These are phyloP conservation scores for Salix viminalis DNA, from an alignment of 345 rosid species.

Conservation along the genomic window DNA sequence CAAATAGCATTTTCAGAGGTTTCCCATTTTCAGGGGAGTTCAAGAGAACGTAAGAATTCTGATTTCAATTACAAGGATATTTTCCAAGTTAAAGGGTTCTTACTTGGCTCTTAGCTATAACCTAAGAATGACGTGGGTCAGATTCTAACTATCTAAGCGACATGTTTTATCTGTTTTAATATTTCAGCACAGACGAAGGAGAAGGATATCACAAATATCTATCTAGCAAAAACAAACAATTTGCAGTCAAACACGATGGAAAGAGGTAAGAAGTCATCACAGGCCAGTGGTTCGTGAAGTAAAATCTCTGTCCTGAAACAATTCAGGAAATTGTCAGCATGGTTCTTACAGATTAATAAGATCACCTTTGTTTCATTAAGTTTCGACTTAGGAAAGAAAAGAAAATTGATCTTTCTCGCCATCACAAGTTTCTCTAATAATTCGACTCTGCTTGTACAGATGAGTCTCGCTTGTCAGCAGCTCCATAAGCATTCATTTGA, in stretches of 20 bases:
- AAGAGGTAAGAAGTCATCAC: slow-evolving; percentile 7
- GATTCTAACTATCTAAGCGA: neutral
- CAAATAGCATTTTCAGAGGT: neutral
- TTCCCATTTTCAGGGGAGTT: neutral
- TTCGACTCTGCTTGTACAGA: slow-evolving; percentile 4
- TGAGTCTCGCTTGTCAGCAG: slow-evolving; percentile 11
- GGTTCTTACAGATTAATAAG: slow-evolving; percentile 12
- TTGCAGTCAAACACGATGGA: slow-evolving; percentile 13
- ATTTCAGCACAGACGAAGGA: neutral
- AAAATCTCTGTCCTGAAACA: slow-evolving; percentile 11
- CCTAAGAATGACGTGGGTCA: slow-evolving; percentile 15
- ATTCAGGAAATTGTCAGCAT: neutral
- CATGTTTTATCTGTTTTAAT: neutral
- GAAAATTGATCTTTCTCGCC: neutral
- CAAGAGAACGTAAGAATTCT: neutral
- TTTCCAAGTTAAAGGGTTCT: neutral
- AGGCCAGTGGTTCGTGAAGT: slow-evolving; percentile 30
- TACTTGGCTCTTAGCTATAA: neutral
- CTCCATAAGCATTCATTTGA: slow-evolving; percentile 8
- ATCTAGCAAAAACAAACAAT: slow-evolving; percentile 15
- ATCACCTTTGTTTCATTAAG: slow-evolving; percentile 10
- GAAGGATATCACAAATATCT: neutral
- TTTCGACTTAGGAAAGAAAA: neutral
- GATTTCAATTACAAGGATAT: neutral
- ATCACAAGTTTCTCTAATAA: neutral